phyloP scores from a whole-genome alignment of 495 filamentous ascomycete species.

The Neurospora hispaniola region DNA sequence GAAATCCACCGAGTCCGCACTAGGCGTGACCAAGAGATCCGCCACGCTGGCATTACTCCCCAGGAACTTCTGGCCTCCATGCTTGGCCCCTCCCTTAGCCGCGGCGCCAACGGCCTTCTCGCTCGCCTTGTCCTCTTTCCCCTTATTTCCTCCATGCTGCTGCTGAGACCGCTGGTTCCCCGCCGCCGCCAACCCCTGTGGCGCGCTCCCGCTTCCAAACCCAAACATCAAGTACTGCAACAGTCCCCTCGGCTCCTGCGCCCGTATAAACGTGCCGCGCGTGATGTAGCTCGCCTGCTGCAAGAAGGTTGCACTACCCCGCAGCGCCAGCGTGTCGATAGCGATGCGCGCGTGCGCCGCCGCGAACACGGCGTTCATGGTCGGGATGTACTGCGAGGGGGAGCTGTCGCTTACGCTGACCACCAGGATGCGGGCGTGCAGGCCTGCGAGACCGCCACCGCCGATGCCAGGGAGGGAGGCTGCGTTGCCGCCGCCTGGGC shows the following conservation, averaged over 20 bases:
- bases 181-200: slow-evolving; percentile 3
- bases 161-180: not conserved
- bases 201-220: slow-evolving; percentile 44
- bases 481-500: slow-evolving; percentile 14
- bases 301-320: slow-evolving; percentile 74
- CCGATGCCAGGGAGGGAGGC: slow-evolving; percentile 21
- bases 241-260: slow-evolving; percentile 48
- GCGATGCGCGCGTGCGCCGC: slow-evolving; percentile 76
- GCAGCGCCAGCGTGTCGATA: slow-evolving; percentile 80
- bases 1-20: slow-evolving; percentile 85
- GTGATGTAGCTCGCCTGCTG: slow-evolving; percentile 93
- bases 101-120: not conserved
- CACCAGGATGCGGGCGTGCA: slow-evolving; percentile 78
- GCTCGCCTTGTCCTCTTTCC: not conserved
- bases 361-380: slow-evolving; percentile 97
- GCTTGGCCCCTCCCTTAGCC: slow-evolving; percentile 56
- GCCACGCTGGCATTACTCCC: slow-evolving; percentile 11
- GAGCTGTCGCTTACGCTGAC: slow-evolving; percentile 74
- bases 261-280: slow-evolving; percentile 74
- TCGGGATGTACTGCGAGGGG: slow-evolving; percentile 86
- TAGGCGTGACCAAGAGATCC: slow-evolving; percentile 56
- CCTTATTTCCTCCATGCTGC: not conserved
- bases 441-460: slow-evolving; percentile 28
- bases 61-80: slow-evolving; percentile 1
- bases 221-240: slow-evolving; percentile 93